These are phyloP conservation scores for Pisolithus marmoratus DNA, from an alignment of 768 basidiomycete species.

Conservation along the genomic window DNA sequence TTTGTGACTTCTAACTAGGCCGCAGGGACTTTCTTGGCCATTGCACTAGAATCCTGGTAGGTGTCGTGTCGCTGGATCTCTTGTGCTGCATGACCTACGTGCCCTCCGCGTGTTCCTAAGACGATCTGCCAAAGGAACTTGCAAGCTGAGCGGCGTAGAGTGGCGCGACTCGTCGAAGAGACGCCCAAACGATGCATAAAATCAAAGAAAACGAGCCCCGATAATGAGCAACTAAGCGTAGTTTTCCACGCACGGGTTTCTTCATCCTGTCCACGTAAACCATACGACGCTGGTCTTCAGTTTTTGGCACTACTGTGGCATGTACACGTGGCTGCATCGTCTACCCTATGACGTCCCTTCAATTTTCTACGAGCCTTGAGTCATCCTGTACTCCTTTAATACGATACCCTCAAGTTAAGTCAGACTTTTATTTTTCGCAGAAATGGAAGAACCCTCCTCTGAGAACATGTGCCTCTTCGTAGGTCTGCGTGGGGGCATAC, in stretches of 20 bases:
- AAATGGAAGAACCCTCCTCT: constrained; percentile 70
- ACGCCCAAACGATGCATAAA: constrained; percentile 54
- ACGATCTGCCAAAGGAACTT: constrained; percentile 57
- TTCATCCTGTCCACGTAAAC: too few species aligned
- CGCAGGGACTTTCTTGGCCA: constrained; percentile 63
- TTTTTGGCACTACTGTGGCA: neutral
- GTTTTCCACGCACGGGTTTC: neutral
- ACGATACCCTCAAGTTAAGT: too few species aligned
- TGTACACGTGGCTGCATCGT: constrained; percentile 1
- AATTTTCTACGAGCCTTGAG: constrained; percentile 67
- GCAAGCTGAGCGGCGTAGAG: constrained; percentile 46
- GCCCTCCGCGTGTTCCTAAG: constrained; percentile 33
- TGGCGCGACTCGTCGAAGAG: constrained; percentile 54
- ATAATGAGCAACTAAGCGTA: constrained; percentile 5
- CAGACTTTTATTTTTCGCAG: constrained; percentile 30
- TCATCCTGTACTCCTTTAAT: constrained; percentile 27
- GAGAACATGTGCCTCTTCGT: constrained; percentile 64
- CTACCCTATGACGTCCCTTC: constrained; percentile 63
- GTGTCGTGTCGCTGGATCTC: constrained; percentile 19
- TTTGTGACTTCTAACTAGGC: constrained; percentile 76
- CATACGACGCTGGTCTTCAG: too few species aligned
- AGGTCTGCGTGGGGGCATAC: constrained; percentile 42
- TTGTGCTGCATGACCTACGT: constrained; percentile 5
- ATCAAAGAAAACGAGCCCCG: constrained; percentile 25
- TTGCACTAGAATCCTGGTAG: constrained; percentile 68